Base-by-base conservation (phyloP, 768 basidiomycete genomes). In the Boletus rubropictus region DNA sequence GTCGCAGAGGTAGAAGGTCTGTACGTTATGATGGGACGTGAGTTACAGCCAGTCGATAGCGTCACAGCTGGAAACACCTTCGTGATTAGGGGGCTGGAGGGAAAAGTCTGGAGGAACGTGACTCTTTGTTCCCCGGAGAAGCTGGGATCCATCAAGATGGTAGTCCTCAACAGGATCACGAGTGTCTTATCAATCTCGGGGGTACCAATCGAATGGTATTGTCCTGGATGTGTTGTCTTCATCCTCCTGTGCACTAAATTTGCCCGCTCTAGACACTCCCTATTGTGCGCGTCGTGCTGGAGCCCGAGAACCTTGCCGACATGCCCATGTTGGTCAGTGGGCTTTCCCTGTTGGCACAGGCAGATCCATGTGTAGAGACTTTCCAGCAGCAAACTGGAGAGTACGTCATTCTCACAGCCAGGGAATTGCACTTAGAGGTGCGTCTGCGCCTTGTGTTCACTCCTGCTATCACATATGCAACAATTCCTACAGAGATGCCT, bases 351-450 rank as follows among this genome's bases (percentile, higher is more conserved):
- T 79, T 99, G 28, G 87, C 85, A 55, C 94, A 97, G 62, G 86
- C 93, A 4, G 96, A 98, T 69, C 95, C 96, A 1, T 98, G 93
- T 54, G 94, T 95, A 4, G 92, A 98, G 62, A 94, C 89, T 0
- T 93, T 97, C 64, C 93, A 97, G 55, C 96, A 98, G 66, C 81
- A 90, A 58, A 96, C 94, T 0, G 96, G 96, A 27, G 96, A 99
- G 64, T 86, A 96, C 64, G 96, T 99, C 46, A 96, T 99, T 53
- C 68, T 97, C 50, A 89, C 89, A 3, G 96, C 96, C 1, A 96
- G 96, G 27, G 95, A 98, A 61, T 69, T 99, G 38, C 96, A 98
- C 66, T 71, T 97, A 21, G 96, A 98, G 81, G 93, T 91, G 45
- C 29, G 74, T 50, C 33, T 18, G 45, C 31, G 73, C 51, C 36